Base-by-base conservation (phyloP, 257 asterid genomes). In the Jacaranda copaia region DNA sequence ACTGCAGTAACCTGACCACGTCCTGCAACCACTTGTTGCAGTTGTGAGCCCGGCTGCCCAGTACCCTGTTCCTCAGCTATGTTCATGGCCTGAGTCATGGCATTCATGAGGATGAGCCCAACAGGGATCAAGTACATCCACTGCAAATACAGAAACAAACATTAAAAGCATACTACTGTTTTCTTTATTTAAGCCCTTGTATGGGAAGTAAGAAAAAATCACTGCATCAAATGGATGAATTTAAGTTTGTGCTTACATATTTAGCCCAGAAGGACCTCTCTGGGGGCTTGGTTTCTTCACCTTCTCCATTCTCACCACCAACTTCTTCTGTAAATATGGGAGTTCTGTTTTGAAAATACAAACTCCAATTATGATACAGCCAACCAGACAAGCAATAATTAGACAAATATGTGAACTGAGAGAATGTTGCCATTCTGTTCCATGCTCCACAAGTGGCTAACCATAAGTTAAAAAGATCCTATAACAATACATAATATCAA, bases 71-170 rank as follows among this genome's bases (percentile, higher is more conserved):
- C 98, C 83, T 95, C 99, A 38, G 96, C 82, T 95, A 91, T 79
- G 83, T 95, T 95, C 94, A 91, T 89, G 74, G 97, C 99, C 85
- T 95, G 99, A 57, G 98, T 95, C 83, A 95, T 49, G 68, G 97
- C 98, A 82, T 95, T 95, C 99, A 95, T 91, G 79, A 89, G 86
- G 36, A 95, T 84, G 76, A 95, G 93, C 79, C 97, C 99, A 38
- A 93, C 90, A 66, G 99, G 99, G 77, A 95, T 84, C 93, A 95
- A 81, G 87, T 93, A 95, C 97, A 95, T 95, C 99, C 99, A 95
- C 99, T 95, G 88, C 67, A 84, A 68, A 78, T 20, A 80, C 59
- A 67, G 57, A 71, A 78, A 59, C 60, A 36, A 65, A 35, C 10
- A 68, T 39, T 36, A n/a, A 62, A 19, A 60, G 15, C 25, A 14